phyloP scores from a whole-genome alignment of 768 basidiomycete genomes.

The Phaffia australis region DNA sequence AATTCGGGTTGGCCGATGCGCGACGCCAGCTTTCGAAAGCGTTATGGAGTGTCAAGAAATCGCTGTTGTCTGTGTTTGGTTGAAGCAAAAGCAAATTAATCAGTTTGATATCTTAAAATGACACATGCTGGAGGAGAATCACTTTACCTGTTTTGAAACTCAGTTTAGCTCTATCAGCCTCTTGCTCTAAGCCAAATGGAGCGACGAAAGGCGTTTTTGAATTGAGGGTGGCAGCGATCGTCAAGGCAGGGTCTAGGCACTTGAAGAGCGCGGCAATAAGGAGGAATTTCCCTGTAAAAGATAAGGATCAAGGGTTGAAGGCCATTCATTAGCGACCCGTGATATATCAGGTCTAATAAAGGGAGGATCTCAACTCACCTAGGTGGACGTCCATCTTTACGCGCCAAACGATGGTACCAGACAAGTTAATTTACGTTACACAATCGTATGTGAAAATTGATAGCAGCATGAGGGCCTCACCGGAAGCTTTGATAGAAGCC shows the following conservation, averaged over 20 bases:
- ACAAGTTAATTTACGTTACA: neutral
- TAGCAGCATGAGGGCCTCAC: neutral
- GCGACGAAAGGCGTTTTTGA: conserved; percentile 87
- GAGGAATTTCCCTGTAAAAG: conserved; percentile 54
- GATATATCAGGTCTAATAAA: neutral
- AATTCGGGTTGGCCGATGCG: conserved; percentile 52
- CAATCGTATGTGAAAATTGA: too few species aligned
- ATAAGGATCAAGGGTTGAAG: neutral
- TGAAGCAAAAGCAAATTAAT: neutral
- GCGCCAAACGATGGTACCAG: too few species aligned
- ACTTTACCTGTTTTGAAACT: conserved; percentile 61
- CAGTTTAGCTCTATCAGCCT: conserved; percentile 72
- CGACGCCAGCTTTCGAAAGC: conserved; percentile 79
- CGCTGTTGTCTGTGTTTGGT: conserved; percentile 61
- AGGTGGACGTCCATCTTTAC: conserved; percentile 73
- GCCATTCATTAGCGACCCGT: neutral
- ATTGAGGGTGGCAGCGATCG: conserved; percentile 83
- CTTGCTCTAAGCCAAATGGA: conserved; percentile 74
- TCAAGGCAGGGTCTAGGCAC: conserved; percentile 91
- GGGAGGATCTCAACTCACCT: conserved; percentile 39
- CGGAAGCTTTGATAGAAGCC: conserved; percentile 77
- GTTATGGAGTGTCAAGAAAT: conserved; percentile 86
- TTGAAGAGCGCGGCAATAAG: conserved; percentile 70
- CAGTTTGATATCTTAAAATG: neutral
- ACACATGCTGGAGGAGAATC: neutral